Evolutionary conservation across 345 rosid species (phyloP), one percentile per base, ranked within the genome.

Genomic region (Anacardium occidentale): DNA sequence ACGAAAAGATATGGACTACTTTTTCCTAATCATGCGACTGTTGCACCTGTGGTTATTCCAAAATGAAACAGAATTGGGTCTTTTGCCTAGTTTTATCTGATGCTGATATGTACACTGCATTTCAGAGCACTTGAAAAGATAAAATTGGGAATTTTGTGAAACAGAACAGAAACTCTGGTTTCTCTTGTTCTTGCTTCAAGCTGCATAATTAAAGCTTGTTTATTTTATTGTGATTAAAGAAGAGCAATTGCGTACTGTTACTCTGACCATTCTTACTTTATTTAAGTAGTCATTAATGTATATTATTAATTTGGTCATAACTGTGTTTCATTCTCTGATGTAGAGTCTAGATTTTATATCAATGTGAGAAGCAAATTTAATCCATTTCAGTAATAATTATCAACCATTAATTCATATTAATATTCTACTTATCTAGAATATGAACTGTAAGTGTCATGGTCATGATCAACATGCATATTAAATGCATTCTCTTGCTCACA

Each of bases 401-500:
- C 3, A 29, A 29, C 32, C 32, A 29, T 3, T 29, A 29, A 29
- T 29, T 29, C 32, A 29, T 29, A 1, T 29, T 29, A 29, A 29
- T 29, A 29, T 29, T n/a, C 32, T 29, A 29, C 2, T 29, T 29
- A 29, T 29, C 32, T 1, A 29, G 32, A 29, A 29, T 29, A 29
- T 29, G 1, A 29, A 29, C 32, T 29, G 32, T 29, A 29, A 29
- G 32, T 29, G 32, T 3, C 32, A 29, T 1, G 32, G 32, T 29
- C 32, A n/a, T n/a, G n/a, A n/a, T n/a, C n/a, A n/a, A n/a, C n/a
- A n/a, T n/a, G n/a, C n/a, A n/a, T n/a, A n/a, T n/a, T n/a, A n/a
- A 74, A 74, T 71, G 47, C 69, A 8, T 62, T 7, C 34, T 5
- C 29, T 7, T 71, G 51, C 34, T 76, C 68, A 40, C 72, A 54